Evolutionary conservation across 352 stramenopile genomes (phyloP).

Genomic region (Pythium phragmitis): DNA sequence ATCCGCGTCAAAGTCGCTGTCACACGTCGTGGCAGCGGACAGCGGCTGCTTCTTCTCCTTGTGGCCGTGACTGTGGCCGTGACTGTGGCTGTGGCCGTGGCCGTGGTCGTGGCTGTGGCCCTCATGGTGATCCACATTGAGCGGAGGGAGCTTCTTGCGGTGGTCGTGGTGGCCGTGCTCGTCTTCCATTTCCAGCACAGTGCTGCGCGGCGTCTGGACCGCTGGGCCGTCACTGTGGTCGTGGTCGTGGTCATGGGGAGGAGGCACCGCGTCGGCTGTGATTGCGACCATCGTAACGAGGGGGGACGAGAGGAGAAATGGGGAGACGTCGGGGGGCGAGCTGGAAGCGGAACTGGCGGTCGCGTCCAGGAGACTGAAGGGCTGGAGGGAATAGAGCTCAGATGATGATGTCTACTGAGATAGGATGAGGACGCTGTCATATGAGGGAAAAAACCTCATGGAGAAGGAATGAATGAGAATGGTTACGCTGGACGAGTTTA

Average conservation of each 20-base stretch:
- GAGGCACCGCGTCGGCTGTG: conserved; percentile 8
- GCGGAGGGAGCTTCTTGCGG: conserved; percentile 17
- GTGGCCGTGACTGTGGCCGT: conserved; percentile 33
- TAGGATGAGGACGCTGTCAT: not conserved
- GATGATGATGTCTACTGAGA: conserved; percentile 16
- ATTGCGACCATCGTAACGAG: conserved; percentile 12
- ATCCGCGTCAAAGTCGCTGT: not conserved
- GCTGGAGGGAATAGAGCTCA: too few species aligned
- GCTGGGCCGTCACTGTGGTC: conserved; percentile 6
- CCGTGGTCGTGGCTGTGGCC: conserved; percentile 28
- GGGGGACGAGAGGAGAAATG: not conserved
- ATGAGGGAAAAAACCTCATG: conserved; percentile 4
- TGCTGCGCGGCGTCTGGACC: conserved; percentile 9
- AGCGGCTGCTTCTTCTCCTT: conserved; percentile 17
- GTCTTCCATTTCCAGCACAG: conserved; percentile 22
- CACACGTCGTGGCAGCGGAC: too few species aligned
- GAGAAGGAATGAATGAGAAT: not conserved
- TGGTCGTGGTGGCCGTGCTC: not conserved
- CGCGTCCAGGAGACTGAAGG: not conserved
- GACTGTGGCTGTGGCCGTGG: conserved; percentile 23
- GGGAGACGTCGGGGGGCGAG: not conserved
- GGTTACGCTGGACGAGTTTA: not conserved
- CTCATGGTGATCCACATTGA: conserved; percentile 19
- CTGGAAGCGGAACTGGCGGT: not conserved
- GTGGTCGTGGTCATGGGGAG: conserved; percentile 13